Evolutionary conservation across 1,139 yeast species (phyloP), one percentile per base, ranked within the genome.

Genomic region (Saccharomyces hybrid): DNA sequence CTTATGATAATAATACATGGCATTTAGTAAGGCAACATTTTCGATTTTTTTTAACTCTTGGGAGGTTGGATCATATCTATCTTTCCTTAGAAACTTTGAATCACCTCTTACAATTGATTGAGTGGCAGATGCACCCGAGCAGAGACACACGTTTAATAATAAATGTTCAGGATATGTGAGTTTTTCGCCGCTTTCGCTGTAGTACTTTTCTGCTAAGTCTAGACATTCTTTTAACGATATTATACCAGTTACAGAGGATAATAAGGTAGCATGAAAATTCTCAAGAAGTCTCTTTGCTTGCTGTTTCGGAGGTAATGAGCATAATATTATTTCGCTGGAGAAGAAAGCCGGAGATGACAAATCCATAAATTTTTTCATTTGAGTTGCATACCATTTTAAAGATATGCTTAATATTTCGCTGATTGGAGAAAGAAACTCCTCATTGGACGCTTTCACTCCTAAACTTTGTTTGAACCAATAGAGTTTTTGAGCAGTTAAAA

Each of bases 1-100:
- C 52, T 62, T 64, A 50, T 64, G 65, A 48, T 61, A 67, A 49
- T 61, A 66, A 50, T 59, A 61, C 55, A 64, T 58, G 26, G 66
- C 56, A 51, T 66, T 65, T 38, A 62, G 53, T 9, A 65, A 54
- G 34, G 60, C 57, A 26, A 60, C 57, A 32, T 58, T 58, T 52
- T 66, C 69, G 6, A 65, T 61, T n/a, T 48, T 44, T 14, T 53
- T 53, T 14, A 65, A 53, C 49, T 63, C 63, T n/a, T 60, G 58
- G 8, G 51, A 50, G 9, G 56, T 58, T 8, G 63, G 64, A 44
- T 58, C 58, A 30, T 55, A 55, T 50, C 57, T 56, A 47, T 61
- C 65, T 48, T 63, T 62, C 50, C 63, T 57, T 9, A 59, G 44
- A 50, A 54, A 61, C 13, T 58, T 52, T 9, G 56, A 52, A 20